Percentiles rank a stretch among this genome's conserved stretches.
phyloP scores from a whole-genome alignment of 2,329 filamentous ascomycete species.

The Fusarium devonianum region DNA sequence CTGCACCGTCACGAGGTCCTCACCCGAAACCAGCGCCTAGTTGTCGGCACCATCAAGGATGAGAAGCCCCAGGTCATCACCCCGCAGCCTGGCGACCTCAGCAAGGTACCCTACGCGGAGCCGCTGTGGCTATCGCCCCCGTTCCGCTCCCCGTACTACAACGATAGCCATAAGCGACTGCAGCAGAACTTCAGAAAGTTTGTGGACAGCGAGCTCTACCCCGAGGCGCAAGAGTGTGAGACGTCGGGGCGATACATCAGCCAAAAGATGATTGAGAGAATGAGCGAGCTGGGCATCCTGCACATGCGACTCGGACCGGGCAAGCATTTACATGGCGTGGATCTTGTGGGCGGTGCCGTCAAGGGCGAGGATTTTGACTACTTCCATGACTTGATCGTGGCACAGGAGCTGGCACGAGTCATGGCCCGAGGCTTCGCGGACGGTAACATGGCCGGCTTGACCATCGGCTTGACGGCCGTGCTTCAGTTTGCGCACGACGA shows the following conservation, averaged over 20 bases:
- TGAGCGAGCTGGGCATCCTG: slow-evolving; percentile 76
- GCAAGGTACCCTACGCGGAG: slow-evolving; percentile 82
- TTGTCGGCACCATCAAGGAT: slow-evolving; percentile 76
- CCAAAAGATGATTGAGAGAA: slow-evolving; percentile 76
- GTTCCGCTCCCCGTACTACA: slow-evolving; percentile 84
- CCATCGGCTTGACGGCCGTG: slow-evolving; percentile 80
- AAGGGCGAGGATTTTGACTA: slow-evolving; percentile 86
- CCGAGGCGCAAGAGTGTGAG: slow-evolving; percentile 80
- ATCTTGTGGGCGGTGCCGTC: slow-evolving; percentile 72
- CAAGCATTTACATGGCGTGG: slow-evolving; percentile 77
- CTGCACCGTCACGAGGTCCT: slow-evolving; percentile 91
- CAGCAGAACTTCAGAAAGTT: slow-evolving; percentile 76
- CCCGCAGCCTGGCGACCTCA: slow-evolving; percentile 74
- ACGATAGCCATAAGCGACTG: slow-evolving; percentile 73
- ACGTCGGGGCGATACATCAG: slow-evolving; percentile 74
- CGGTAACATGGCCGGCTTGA: slow-evolving; percentile 87
- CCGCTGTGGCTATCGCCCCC: slow-evolving; percentile 80
- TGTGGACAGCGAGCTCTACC: slow-evolving; percentile 72
- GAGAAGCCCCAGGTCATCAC: slow-evolving; percentile 79
- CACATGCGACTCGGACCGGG: slow-evolving; percentile 87
- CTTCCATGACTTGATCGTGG: slow-evolving; percentile 81
- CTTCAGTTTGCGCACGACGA: slow-evolving; percentile 78
- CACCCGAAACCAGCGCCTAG: slow-evolving; percentile 76
- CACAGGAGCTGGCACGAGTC: slow-evolving; percentile 74
- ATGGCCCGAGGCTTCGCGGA: slow-evolving; percentile 85